A percentile compares a stretch with the other conserved stretches of the same genome.
Conservation (phyloP, 2,329 filamentous ascomycete genomes). For the Parafenestella ontariensis region DNA sequence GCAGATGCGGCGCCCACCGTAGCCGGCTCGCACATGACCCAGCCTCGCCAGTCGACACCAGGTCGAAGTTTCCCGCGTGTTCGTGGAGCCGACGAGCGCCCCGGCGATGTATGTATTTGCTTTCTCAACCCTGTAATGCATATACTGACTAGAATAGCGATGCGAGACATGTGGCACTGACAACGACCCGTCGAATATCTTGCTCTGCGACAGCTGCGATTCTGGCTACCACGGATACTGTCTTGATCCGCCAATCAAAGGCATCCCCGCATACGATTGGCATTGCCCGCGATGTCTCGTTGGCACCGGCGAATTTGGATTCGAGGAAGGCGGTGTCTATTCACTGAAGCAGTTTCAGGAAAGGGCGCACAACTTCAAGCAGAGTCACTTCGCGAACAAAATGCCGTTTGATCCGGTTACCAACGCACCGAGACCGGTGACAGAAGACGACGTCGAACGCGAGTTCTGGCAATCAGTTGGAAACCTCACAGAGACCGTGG, state of each 20-base stretch:
- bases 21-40: constrained; percentile 94
- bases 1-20: constrained; percentile 74
- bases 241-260: constrained; percentile 82
- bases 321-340: constrained; percentile 95
- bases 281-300: constrained; percentile 95
- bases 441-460: constrained; percentile 92
- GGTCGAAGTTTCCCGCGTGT: constrained; percentile 63
- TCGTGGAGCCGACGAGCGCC: constrained; percentile 60
- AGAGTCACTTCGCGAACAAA: constrained; percentile 88
- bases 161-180: constrained; percentile 87
- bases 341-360: constrained; percentile 96
- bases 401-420: constrained; percentile 86
- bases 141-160: constrained; percentile 60
- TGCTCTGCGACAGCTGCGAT: constrained; percentile 92
- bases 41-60: constrained; percentile 82
- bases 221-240: constrained; percentile 86
- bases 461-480: constrained; percentile 98
- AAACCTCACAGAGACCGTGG: constrained; percentile 91
- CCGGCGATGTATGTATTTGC: constrained; percentile 60
- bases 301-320: constrained; percentile 94
- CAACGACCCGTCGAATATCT: constrained; percentile 73
- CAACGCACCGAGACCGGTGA: constrained; percentile 80
- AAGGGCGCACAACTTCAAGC: constrained; percentile 93
- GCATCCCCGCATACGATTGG: constrained; percentile 86
- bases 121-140: background rate